Conservation (phyloP, 2,329 filamentous ascomycete species). For the Xylariaceae sp. region DNA sequence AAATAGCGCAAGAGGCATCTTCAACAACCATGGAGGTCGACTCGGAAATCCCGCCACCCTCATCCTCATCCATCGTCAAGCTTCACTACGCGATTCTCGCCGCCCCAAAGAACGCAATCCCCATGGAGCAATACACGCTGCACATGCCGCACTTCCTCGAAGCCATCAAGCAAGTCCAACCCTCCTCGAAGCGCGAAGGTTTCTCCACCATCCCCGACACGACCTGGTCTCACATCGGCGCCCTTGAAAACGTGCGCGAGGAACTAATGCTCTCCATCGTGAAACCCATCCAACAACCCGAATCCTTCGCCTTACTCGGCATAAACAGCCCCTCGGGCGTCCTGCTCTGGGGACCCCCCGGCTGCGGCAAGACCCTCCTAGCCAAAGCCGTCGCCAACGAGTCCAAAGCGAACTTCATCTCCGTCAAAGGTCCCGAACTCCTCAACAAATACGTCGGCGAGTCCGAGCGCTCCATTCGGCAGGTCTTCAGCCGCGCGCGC, state of each 20-base stretch:
- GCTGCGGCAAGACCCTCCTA: constrained; percentile 93
- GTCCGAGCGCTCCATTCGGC: constrained; percentile 86
- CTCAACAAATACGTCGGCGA: constrained; percentile 98
- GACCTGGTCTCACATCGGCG: constrained; percentile 90
- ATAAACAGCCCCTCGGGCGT: constrained; percentile 81
- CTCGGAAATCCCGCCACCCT: constrained; percentile 9
- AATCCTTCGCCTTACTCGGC: constrained; percentile 71
- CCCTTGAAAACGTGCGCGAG: constrained; percentile 71
- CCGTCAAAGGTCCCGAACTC: constrained; percentile 91
- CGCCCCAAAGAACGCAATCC: constrained; percentile 19
- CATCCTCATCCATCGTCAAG: constrained; percentile 10
- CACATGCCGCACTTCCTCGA: constrained; percentile 63
- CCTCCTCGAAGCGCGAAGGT: constrained; percentile 84
- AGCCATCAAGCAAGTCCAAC: constrained; percentile 71
- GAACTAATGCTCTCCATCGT: constrained; percentile 84
- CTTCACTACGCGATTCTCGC: constrained; percentile 22
- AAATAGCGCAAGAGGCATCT: constrained; percentile 20
- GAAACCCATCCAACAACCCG: constrained; percentile 79
- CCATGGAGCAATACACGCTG: constrained; percentile 26
- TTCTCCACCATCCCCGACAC: constrained; percentile 93
- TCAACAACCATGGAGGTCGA: constrained; percentile 24
- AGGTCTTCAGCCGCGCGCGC: constrained; percentile 84
- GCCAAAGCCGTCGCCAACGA: constrained; percentile 96
- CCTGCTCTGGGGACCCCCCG: constrained; percentile 92
- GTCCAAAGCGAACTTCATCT: constrained; percentile 95